phyloP scores from a whole-genome alignment of 176 grass and related monocot species.

The Aegilops bicornis region DNA sequence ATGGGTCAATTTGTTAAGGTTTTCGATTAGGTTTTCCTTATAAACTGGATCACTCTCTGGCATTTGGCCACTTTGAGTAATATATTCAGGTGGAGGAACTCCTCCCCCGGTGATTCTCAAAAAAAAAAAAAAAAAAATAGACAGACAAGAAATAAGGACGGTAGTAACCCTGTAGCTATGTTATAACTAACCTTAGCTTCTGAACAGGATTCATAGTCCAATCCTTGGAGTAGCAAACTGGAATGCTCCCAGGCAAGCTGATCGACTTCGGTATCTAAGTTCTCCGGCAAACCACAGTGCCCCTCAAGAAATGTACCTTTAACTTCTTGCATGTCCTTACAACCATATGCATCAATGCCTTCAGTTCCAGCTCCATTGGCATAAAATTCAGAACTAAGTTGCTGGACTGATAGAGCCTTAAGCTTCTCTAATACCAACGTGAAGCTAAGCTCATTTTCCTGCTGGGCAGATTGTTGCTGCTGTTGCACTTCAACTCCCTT shows the following conservation, averaged over 20 bases:
- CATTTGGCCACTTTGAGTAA: too few species aligned
- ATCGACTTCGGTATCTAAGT: conserved; percentile 36
- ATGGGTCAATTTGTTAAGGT: too few species aligned
- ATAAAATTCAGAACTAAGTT: conserved; percentile 23
- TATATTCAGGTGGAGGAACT: too few species aligned
- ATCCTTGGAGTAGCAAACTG: conserved; percentile 19
- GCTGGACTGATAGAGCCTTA: conserved; percentile 12
- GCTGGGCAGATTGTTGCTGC: conserved; percentile 19
- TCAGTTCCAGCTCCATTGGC: conserved; percentile 22
- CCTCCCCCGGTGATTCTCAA: too few species aligned
- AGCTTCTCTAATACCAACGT: conserved; percentile 20
- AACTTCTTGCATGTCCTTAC: conserved; percentile 4
- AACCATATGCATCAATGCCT: conserved; percentile 5
- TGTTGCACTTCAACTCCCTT: conserved; percentile 33
- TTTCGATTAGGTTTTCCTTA: too few species aligned
- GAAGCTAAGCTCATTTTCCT: conserved; percentile 9
- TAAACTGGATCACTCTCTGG: too few species aligned
- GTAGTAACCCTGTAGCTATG: not conserved
- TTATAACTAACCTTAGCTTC: conserved; percentile 42
- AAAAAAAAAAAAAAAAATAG: too few species aligned
- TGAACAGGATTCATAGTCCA: conserved; percentile 27
- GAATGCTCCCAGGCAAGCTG: conserved; percentile 18
- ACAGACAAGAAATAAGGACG: conserved; percentile 1
- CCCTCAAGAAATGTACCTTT: conserved; percentile 30
- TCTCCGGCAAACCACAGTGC: conserved; percentile 40